A percentile compares a stretch with the other conserved stretches of the same genome.
phyloP scores from a whole-genome alignment of 148 eudicot genomes.

The Tetragonia tetragonoides region DNA sequence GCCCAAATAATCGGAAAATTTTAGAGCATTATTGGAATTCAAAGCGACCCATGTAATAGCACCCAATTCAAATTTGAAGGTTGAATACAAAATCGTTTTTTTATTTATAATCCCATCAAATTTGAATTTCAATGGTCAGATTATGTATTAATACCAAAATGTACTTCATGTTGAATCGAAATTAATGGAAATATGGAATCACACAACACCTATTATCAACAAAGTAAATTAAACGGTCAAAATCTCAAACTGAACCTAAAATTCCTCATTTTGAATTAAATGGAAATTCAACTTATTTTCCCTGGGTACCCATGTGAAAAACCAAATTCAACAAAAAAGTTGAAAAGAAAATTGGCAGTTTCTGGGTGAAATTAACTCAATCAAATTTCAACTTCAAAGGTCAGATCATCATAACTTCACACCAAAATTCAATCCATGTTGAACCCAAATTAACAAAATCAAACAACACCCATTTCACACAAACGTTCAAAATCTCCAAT shows the following conservation, averaged over 20 bases:
- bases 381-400: background rate
- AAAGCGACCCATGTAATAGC: background rate
- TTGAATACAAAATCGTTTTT: background rate
- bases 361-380: background rate
- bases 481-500: conserved; percentile 3
- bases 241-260: too few species aligned
- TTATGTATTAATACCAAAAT: too few species aligned
- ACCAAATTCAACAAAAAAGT: too few species aligned
- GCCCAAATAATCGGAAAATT: too few species aligned
- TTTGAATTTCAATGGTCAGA: background rate
- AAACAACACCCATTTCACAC: background rate
- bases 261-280: too few species aligned
- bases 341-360: too few species aligned
- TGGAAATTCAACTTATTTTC: too few species aligned
- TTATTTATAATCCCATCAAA: background rate
- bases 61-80: background rate
- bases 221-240: too few species aligned
- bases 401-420: background rate
- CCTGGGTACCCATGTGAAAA: too few species aligned
- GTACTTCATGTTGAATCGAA: background rate
- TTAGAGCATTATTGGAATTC: too few species aligned
- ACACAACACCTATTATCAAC: too few species aligned
- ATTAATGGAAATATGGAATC: background rate
- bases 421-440: too few species aligned
- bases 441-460: background rate